Conservation (phyloP, 306 rosid genomes). For the Heteromeles arbutifolia region DNA sequence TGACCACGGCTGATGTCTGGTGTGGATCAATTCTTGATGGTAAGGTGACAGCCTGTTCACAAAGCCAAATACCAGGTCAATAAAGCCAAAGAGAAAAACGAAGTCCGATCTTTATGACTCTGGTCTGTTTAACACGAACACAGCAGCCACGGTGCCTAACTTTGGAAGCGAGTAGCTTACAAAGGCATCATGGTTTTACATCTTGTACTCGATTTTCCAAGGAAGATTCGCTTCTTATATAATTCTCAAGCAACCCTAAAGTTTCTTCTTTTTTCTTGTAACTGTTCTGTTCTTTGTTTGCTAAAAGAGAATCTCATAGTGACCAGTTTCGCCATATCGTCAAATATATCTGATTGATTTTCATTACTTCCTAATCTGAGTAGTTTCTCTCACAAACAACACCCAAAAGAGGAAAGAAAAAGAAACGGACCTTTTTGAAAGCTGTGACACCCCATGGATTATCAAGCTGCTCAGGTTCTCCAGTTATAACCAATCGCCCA, state of each 20-base stretch:
- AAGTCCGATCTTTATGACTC: not conserved
- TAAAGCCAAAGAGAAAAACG: not conserved
- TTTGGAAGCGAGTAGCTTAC: too few species aligned
- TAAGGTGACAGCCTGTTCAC: conserved; percentile 66
- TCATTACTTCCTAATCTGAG: not conserved
- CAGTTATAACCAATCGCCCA: conserved; percentile 87
- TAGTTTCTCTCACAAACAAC: not conserved
- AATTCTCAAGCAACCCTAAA: too few species aligned
- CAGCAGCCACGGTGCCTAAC: not conserved
- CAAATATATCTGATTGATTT: too few species aligned
- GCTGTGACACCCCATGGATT: conserved; percentile 99
- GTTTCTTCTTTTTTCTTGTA: not conserved
- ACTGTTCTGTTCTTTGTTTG: not conserved
- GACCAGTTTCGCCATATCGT: not conserved
- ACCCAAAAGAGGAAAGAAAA: not conserved
- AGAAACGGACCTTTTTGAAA: conserved; percentile 66
- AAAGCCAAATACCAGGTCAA: not conserved
- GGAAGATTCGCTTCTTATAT: too few species aligned
- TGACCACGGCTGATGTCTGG: conserved; percentile 95
- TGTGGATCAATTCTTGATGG: conserved; percentile 96
- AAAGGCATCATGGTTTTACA: too few species aligned
- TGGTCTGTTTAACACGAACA: not conserved
- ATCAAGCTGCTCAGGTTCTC: conserved; percentile 87
- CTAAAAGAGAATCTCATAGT: not conserved
- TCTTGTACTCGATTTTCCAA: too few species aligned